Evolutionary conservation across 2,329 filamentous ascomycete genomes (phyloP), one percentile per base, ranked within the genome.

Genomic region (Hysterium pulicare): DNA sequence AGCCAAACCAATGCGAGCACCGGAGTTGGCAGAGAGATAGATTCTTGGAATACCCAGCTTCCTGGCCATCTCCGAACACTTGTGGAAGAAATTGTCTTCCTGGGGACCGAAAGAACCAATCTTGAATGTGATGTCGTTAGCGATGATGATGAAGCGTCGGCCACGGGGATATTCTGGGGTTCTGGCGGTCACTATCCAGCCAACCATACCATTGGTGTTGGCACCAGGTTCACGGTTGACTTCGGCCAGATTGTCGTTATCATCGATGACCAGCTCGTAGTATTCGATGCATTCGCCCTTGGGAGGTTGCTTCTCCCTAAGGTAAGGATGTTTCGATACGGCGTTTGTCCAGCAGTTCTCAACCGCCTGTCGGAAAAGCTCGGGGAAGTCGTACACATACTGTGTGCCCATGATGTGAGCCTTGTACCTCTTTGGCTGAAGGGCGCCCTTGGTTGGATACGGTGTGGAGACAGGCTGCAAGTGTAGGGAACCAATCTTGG

Each of bases 61-160:
- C 59, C 90, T 84, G 49, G 93, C 93, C 53, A 96, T 78, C 71
- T 98, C 90, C 8, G 93, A 97, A 75, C 93, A 98, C 79, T 97
- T 96, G 78, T 94, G 80, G 83, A 98, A 98, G 82, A 95, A 98
- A 59, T 87, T 86, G 71, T 98, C 93, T 74, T 98, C 93, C 71
- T 86, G 84, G 31, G 93, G 93, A 40, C 93, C 93, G 67, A 98
- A 98, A 2, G 89, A 95, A 62, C 93, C 93, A 67, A 97, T 98
- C 78, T 94, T 94, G 80, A 89, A 97, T 15, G 93, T 98, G 68
- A 98, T 98, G 64, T 98, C 93, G 78, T 98, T 98, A 78, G 93
- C 90, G 50, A 98, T 85, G 52, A 98, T 88, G 65, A 98, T 83
- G 72, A 97, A 96, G 63, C 87, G 87, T 55, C 93, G 83, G 46